Percentiles rank a stretch among this genome's conserved stretches.
phyloP scores from a whole-genome alignment of 148 eudicot species.

The Bassia scoparia region DNA sequence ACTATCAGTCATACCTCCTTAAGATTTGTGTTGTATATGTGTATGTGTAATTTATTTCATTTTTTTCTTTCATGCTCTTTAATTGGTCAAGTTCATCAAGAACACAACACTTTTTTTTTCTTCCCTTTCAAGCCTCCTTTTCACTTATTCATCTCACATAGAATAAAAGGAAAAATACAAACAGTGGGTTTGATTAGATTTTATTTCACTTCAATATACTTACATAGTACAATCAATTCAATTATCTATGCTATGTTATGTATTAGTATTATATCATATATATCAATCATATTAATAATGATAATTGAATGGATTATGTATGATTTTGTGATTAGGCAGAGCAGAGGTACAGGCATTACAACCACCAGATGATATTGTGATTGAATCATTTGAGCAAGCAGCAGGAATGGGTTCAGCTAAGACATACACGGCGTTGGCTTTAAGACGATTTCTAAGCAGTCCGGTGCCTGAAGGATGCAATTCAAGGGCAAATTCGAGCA shows the following conservation, averaged over 20 bases:
- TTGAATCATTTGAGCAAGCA: constrained; percentile 65
- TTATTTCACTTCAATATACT: background rate
- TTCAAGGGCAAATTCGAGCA: constrained; percentile 48
- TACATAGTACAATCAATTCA: background rate
- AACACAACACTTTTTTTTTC: background rate
- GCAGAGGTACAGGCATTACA: constrained; percentile 80
- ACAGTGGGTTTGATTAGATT: constrained; percentile 7
- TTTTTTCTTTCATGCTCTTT: background rate
- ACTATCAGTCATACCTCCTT: constrained; percentile 26
- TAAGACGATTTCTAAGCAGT: constrained; percentile 76
- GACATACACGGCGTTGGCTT: constrained; percentile 76
- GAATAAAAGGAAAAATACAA: background rate
- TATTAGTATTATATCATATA: too few relatives aligned
- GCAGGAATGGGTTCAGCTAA: constrained; percentile 75
- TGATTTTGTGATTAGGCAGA: constrained; percentile 48
- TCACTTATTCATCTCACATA: background rate
- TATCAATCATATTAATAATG: too few relatives aligned
- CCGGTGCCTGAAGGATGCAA: constrained; percentile 65
- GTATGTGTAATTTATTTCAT: background rate
- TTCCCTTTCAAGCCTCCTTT: background rate
- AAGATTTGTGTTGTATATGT: background rate
- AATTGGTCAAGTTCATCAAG: constrained; percentile 14
- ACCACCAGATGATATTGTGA: constrained; percentile 71
- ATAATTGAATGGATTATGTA: background rate
- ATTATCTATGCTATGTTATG: background rate